phyloP scores from a whole-genome alignment of 257 asterid genomes.

The Fraxinus quadrangulata region DNA sequence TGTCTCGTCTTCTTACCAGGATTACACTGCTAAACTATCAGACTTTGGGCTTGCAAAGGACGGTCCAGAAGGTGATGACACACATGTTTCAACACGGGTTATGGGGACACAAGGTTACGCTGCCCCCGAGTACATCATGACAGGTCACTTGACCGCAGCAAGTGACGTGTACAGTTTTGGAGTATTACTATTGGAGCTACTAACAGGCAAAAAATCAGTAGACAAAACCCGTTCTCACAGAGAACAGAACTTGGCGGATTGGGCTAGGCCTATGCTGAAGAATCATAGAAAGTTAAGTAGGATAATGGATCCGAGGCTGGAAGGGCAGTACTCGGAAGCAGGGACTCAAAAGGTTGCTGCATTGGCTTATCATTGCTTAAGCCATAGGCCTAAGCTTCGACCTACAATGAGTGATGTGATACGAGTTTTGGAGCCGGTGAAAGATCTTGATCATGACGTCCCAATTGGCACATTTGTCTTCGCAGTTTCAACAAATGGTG shows the following conservation, averaged over 20 bases:
- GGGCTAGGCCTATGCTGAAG: slow-evolving; percentile 15
- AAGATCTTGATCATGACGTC: background rate
- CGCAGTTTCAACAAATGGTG: background rate
- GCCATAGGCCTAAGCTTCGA: slow-evolving; percentile 4
- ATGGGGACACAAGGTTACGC: background rate
- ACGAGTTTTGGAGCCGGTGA: background rate
- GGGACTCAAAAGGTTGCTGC: slow-evolving; percentile 1
- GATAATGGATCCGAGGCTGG: slow-evolving; percentile 5
- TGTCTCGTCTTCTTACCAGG: background rate
- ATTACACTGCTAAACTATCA: slow-evolving; percentile 8
- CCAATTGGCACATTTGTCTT: background rate
- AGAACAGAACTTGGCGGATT: slow-evolving; percentile 1
- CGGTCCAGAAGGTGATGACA: background rate
- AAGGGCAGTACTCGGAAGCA: slow-evolving; percentile 6
- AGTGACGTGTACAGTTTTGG: slow-evolving; percentile 11
- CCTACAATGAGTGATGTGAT: slow-evolving; percentile 7
- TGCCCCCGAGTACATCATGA: background rate
- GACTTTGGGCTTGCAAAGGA: background rate
- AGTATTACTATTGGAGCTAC: slow-evolving; percentile 1
- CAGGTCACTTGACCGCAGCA: slow-evolving; percentile 15
- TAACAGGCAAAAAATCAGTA: slow-evolving; percentile 6
- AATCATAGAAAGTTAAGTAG: background rate
- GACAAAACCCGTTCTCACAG: background rate
- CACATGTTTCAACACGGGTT: background rate
- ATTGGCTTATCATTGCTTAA: slow-evolving; percentile 9